Conservation (phyloP, 169 alveolate species). For the Babesia bigemina region DNA sequence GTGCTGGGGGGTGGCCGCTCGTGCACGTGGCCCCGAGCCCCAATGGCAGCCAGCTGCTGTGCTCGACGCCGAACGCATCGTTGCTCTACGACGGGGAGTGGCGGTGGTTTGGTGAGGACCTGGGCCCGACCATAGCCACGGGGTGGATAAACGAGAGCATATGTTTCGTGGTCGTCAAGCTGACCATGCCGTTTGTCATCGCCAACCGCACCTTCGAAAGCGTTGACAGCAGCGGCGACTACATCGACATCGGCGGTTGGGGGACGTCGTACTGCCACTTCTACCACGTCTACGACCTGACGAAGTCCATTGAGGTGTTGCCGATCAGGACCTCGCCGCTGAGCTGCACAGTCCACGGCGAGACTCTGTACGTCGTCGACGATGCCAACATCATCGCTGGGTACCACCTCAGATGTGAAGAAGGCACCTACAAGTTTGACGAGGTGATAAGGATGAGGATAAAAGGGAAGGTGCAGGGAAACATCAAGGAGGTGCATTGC, state of each 20-base stretch:
- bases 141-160: conserved; percentile 25
- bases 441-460: neutral
- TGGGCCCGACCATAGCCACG: conserved; percentile 2
- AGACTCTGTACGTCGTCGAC: conserved; percentile 19
- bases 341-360: conserved; percentile 32
- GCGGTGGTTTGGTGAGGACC: conserved; percentile 25
- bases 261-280: conserved; percentile 30
- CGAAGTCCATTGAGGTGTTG: conserved; percentile 4
- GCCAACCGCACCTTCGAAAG: neutral
- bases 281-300: conserved; percentile 29
- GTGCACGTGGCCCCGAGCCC: conserved; percentile 15
- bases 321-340: conserved; percentile 33
- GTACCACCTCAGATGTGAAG: neutral
- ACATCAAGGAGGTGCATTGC: conserved; percentile 7
- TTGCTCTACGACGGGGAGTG: conserved; percentile 5
- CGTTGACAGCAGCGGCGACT: neutral
- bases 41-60: neutral
- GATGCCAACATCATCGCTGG: conserved; percentile 5
- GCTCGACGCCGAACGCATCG: neutral
- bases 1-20: conserved; percentile 27
- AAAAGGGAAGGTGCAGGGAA: neutral
- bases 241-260: neutral
- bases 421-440: conserved; percentile 31
- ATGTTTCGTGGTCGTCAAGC: conserved; percentile 10
- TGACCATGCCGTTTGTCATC: neutral